Evolutionary conservation across 352 stramenopile genomes (phyloP).

Genomic region (Globisporangium polare): DNA sequence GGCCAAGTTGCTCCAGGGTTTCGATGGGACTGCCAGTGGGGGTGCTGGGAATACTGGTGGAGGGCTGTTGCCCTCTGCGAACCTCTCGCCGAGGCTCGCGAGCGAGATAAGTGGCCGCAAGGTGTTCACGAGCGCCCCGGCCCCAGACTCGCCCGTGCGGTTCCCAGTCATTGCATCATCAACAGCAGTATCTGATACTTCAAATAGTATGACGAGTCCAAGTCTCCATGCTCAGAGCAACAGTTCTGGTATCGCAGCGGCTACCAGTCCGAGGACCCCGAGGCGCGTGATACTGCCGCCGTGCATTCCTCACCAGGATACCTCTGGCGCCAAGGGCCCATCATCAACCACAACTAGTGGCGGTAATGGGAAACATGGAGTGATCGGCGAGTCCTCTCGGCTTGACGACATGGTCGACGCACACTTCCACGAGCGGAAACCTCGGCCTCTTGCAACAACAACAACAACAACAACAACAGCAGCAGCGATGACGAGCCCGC

Average conservation of each 20-base stretch:
- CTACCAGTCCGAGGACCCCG: slow-evolving; percentile 1
- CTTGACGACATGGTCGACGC: slow-evolving; percentile 40
- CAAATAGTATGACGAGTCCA: not conserved
- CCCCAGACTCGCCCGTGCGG: slow-evolving; percentile 13
- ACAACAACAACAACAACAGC: not conserved
- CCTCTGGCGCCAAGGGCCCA: not conserved
- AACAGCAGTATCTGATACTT: not conserved
- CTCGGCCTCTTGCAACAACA: slow-evolving; percentile 14
- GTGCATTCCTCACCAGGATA: slow-evolving; percentile 11
- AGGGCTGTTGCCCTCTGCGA: not conserved
- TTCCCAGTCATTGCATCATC: slow-evolving; percentile 31
- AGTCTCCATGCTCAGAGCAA: not conserved
- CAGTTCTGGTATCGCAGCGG: not conserved
- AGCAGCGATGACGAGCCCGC: not conserved
- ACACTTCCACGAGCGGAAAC: slow-evolving; percentile 37
- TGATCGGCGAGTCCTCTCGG: slow-evolving; percentile 9
- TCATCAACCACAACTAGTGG: not conserved
- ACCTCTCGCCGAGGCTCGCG: not conserved
- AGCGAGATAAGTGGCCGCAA: slow-evolving; percentile 6
- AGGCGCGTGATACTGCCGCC: slow-evolving; percentile 21
- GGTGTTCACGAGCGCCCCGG: not conserved
- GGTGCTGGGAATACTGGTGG: not conserved
- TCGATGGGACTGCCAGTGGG: slow-evolving; percentile 4
- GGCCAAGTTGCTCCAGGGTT: slow-evolving; percentile 21
- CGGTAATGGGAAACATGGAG: slow-evolving; percentile 6